Conservation (phyloP, 148 eudicot species). For the Nepenthes mirabilis region DNA sequence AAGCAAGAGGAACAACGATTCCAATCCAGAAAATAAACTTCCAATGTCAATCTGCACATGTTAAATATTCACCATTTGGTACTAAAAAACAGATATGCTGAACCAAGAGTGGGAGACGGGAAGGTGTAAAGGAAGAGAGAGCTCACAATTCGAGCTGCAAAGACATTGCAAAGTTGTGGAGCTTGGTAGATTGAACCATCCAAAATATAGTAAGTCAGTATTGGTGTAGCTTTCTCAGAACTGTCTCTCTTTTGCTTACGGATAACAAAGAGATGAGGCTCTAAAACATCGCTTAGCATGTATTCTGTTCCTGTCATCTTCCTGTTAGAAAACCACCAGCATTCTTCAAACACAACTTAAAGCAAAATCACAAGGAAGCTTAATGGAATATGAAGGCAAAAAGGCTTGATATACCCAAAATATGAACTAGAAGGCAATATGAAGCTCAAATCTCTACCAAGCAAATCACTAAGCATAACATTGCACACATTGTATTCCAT, state of each 20-base stretch:
- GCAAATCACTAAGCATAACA: background rate
- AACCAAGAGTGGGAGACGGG: background rate
- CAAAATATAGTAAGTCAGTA: conserved; percentile 81
- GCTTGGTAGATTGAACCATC: conserved; percentile 99
- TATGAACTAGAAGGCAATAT: too few species aligned
- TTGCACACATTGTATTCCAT: background rate
- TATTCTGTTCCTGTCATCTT: conserved; percentile 83
- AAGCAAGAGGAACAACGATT: too few species aligned
- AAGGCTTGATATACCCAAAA: background rate
- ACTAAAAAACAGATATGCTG: background rate
- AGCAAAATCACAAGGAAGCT: background rate
- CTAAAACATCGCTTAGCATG: conserved; percentile 70
- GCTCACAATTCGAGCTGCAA: conserved; percentile 80
- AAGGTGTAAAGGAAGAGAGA: background rate
- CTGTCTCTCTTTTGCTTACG: conserved; percentile 91
- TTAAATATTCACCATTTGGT: too few species aligned
- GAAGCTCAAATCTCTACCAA: background rate
- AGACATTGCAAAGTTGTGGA: conserved; percentile 84
- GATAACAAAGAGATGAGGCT: conserved; percentile 79
- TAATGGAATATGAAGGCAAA: background rate
- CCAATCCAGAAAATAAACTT: too few species aligned
- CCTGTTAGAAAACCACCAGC: conserved; percentile 26
- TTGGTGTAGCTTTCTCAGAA: conserved; percentile 85
- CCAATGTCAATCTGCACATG: too few species aligned
- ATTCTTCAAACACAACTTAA: background rate